A percentile compares a stretch with the other conserved stretches of the same genome.
phyloP scores from a whole-genome alignment of 257 asterid genomes.

The Vinca minor region DNA sequence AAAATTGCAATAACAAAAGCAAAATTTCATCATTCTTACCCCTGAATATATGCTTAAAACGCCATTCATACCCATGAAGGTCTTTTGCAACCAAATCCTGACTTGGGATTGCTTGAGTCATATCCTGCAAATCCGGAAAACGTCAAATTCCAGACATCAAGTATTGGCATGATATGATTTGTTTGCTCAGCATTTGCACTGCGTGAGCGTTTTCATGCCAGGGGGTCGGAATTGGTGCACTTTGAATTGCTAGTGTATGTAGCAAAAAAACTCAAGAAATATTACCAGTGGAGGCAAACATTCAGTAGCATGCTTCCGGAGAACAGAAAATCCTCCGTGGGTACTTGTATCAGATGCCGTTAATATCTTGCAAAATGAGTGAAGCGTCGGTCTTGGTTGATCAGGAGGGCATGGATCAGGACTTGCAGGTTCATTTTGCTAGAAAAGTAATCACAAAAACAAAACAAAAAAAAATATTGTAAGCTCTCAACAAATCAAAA shows the following conservation, averaged over 20 bases:
- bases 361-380: constrained; percentile 63
- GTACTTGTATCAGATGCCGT: constrained; percentile 94
- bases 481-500: background rate
- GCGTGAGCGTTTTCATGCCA: background rate
- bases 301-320: constrained; percentile 82
- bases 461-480: background rate
- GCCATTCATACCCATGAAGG: constrained; percentile 80
- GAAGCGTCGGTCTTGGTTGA: constrained; percentile 42
- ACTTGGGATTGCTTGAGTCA: constrained; percentile 69
- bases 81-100: constrained; percentile 84
- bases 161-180: background rate
- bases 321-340: constrained; percentile 90
- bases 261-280: background rate
- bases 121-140: constrained; percentile 39
- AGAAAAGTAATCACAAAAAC: constrained; percentile 16
- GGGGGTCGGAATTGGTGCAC: background rate
- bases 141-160: background rate
- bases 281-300: constrained; percentile 75
- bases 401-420: constrained; percentile 46
- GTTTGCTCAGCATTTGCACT: background rate
- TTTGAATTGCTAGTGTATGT: background rate
- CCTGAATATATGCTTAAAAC: constrained; percentile 86
- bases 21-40: constrained; percentile 30
- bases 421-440: constrained; percentile 60
- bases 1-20: background rate